Evolutionary conservation across 2,329 filamentous ascomycete species (phyloP).

Genomic region (Phoma sp.): DNA sequence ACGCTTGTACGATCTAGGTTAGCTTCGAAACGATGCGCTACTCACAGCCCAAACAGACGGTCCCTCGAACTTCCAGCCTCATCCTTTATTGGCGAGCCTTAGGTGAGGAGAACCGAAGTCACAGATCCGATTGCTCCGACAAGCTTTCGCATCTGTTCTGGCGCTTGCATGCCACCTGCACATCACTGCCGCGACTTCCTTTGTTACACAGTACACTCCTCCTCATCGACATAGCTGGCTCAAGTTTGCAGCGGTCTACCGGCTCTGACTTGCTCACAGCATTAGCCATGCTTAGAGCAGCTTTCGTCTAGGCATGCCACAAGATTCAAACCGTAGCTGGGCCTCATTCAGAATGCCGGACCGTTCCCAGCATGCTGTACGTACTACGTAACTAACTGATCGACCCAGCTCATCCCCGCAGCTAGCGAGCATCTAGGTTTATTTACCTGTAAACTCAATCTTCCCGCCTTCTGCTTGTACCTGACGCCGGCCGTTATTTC

Average conservation of each 20-base stretch:
- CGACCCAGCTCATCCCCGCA: not conserved
- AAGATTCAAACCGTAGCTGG: not conserved
- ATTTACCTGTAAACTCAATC: not conserved
- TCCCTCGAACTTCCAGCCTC: not conserved
- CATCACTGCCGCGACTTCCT: not conserved
- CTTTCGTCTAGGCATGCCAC: not conserved
- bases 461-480: not conserved
- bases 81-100: conserved; percentile 7
- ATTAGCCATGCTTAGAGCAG: not conserved
- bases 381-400: not conserved
- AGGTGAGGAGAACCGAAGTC: conserved; percentile 37
- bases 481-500: not conserved
- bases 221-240: not conserved
- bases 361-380: not conserved
- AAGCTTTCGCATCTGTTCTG: not conserved
- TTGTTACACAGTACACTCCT: not conserved
- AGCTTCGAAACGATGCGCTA: conserved; percentile 18
- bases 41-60: conserved; percentile 2
- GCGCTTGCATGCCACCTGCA: conserved; percentile 2
- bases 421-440: not conserved
- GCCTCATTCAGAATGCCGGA: not conserved
- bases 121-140: conserved; percentile 20
- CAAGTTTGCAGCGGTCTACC: not conserved
- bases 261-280: not conserved
- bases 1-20: conserved; percentile 5